Base-by-base conservation (phyloP, 106 monocot species). In the Dioscorea alata region DNA sequence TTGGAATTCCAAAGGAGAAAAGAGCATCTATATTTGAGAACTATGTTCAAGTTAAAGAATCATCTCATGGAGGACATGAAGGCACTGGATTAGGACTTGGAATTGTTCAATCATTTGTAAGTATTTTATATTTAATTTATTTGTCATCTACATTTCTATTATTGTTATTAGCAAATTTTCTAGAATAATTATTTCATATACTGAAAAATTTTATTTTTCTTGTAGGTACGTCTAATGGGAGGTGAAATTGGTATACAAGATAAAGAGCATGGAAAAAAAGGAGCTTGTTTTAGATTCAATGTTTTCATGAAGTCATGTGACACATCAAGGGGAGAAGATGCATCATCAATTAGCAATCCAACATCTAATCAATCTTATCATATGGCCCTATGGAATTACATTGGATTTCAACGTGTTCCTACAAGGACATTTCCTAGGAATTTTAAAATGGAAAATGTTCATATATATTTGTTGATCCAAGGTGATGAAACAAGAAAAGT, bases 81-180 rank as follows among this genome's bases (percentile, higher is more conserved):
- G 99, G 99, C 66, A 93, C 99, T 52, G 97, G 93, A 34, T 68
- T 99, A 58, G 99, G 99, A 18, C 90, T 99, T 71, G 99, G 99
- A 23, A 92, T 99, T 42, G 99, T 93, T 48, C 89, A 90, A 74
- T 99, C 93, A 14, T 90, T 64, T 74, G 92, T 97, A 69, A 85
- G 86, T 25, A 9, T 34, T 12, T 74, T 54, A 4, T 62, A 64
- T 23, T 67, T 16, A 15, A 59, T 66, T 66, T 35, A 25, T 4
- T 42, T 42, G 49, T 6, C 20, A 5, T 22, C 4, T 6, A 42
- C 59, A 13, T 62, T 32, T 18, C n/a, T 33, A 13, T 32, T 9
- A 59, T n/a, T 22, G 4, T 59, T 21, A 8, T 2, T 20, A 59
- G 22, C 4, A 22, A 59, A 8, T 22, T 59, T 20, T 59, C 54